Conservation (phyloP, 2,329 filamentous ascomycete species). For the Talaromyces sp. region DNA sequence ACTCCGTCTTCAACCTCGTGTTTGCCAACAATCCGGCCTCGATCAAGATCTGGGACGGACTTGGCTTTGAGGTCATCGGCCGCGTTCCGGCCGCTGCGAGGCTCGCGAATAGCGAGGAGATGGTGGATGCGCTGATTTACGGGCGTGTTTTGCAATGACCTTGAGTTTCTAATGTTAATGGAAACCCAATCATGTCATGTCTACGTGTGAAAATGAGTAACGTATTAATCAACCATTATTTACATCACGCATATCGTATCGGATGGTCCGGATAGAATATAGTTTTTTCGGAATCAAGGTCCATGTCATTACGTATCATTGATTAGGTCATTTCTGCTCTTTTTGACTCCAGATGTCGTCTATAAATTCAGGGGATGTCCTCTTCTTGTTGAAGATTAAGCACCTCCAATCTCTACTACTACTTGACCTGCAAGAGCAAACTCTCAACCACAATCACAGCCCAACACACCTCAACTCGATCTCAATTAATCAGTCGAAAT, state of each 20-base stretch:
- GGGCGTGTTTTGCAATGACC: slow-evolving; percentile 27
- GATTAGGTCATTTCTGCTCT: not conserved
- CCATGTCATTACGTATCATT: not conserved
- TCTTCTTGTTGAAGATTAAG: not conserved
- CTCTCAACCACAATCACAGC: not conserved
- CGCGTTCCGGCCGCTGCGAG: slow-evolving; percentile 31
- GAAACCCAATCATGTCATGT: too few relatives aligned
- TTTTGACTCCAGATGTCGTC: not conserved
- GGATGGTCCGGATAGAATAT: not conserved
- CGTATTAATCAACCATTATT: too few relatives aligned
- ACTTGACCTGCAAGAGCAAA: not conserved
- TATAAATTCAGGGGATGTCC: not conserved
- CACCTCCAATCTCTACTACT: not conserved
- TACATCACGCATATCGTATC: too few relatives aligned
- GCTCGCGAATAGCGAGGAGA: slow-evolving; percentile 28
- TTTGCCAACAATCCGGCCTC: slow-evolving; percentile 36
- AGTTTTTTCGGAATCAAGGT: not conserved
- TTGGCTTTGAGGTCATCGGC: slow-evolving; percentile 32
- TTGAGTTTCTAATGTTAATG: too few relatives aligned
- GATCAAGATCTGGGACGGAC: slow-evolving; percentile 32
- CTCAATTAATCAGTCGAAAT: not conserved
- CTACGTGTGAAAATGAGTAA: too few relatives aligned
- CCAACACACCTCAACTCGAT: not conserved
- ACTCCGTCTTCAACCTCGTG: slow-evolving; percentile 37
- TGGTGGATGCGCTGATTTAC: slow-evolving; percentile 36